Evolutionary conservation across 805 yeast genomes (phyloP).

Genomic region (Wickerhamiella qilinensis): DNA sequence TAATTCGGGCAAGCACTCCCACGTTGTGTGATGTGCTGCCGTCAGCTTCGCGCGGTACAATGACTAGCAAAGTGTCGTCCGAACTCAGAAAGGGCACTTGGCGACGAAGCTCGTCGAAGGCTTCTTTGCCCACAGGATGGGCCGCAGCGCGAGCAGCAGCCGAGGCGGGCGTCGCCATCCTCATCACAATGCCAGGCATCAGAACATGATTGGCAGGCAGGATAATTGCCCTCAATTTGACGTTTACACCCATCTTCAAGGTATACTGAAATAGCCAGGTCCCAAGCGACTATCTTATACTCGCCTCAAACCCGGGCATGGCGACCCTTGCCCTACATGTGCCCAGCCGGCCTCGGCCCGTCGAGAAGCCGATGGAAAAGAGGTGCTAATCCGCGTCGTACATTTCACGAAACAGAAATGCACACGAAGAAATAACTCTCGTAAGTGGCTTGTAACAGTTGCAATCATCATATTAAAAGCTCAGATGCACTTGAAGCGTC

Average conservation of each 20-base stretch:
- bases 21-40: conserved; percentile 4
- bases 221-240: conserved; percentile 1
- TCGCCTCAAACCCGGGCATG: background rate
- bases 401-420: too few relatives aligned
- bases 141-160: background rate
- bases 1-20: conserved; percentile 14
- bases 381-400: too few relatives aligned
- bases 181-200: conserved; percentile 8
- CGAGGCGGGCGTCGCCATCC: conserved; percentile 3
- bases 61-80: conserved; percentile 5
- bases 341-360: background rate
- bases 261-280: background rate
- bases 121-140: background rate
- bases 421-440: too few relatives aligned
- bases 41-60: conserved; percentile 3
- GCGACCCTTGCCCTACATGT: background rate
- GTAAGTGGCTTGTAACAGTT: too few relatives aligned
- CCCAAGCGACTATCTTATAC: background rate
- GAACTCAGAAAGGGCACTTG: background rate
- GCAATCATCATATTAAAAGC: too few relatives aligned
- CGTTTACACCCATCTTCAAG: background rate
- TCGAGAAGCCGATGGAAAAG: background rate
- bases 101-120: background rate
- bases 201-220: conserved; percentile 6
- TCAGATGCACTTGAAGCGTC: too few relatives aligned